These are phyloP conservation scores for Diutina scorzettiae DNA, from an alignment of 1,139 yeast species.

Conservation along the genomic window DNA sequence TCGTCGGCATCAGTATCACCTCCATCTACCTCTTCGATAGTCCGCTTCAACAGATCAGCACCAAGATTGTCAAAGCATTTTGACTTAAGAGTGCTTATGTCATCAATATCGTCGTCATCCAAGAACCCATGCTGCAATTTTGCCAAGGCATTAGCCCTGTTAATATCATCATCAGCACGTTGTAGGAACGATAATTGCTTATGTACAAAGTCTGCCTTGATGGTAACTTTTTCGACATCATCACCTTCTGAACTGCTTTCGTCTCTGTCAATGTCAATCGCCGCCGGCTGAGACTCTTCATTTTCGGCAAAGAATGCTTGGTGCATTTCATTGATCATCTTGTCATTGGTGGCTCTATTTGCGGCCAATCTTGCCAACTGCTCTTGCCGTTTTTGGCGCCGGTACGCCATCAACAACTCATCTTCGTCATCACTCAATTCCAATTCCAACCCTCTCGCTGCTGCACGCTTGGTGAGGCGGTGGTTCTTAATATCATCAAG, in stretches of 20 bases:
- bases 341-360: slow-evolving; percentile 36
- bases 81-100: slow-evolving; percentile 35
- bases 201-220: slow-evolving; percentile 49
- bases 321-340: slow-evolving; percentile 42
- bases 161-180: slow-evolving; percentile 16
- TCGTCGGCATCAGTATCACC: slow-evolving; percentile 12
- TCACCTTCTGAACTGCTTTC: slow-evolving; percentile 17
- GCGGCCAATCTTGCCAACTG: slow-evolving; percentile 46
- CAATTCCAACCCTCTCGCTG: slow-evolving; percentile 40
- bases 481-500: slow-evolving; percentile 79
- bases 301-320: slow-evolving; percentile 67
- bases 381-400: slow-evolving; percentile 39
- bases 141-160: slow-evolving; percentile 22
- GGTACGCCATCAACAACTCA: slow-evolving; percentile 40
- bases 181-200: slow-evolving; percentile 49
- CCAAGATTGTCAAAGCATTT: slow-evolving; percentile 29
- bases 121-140: slow-evolving; percentile 24
- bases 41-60: slow-evolving; percentile 11
- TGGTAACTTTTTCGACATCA: slow-evolving; percentile 14
- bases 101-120: slow-evolving; percentile 28
- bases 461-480: slow-evolving; percentile 53
- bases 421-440: slow-evolving; percentile 62
- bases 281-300: slow-evolving; percentile 28
- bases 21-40: slow-evolving; percentile 6
- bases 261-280: slow-evolving; percentile 11